Percentiles rank a stretch among this genome's conserved stretches.
phyloP scores from a whole-genome alignment of 2,329 filamentous ascomycete species.

The Aureobasidium sp. region DNA sequence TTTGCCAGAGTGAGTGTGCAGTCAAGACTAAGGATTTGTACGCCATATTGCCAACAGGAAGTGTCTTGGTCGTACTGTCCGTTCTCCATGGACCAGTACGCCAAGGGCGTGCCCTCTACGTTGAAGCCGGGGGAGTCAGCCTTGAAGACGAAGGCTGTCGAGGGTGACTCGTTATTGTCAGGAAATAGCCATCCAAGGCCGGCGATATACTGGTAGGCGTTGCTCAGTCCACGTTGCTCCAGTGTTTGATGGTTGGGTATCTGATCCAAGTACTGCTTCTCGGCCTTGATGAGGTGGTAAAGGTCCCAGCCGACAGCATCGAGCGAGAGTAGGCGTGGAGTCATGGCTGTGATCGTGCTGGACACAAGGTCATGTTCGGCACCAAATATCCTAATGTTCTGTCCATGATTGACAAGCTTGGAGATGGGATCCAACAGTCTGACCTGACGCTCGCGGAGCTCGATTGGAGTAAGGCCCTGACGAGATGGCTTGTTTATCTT shows the following conservation, averaged over 20 bases:
- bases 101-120: neutral
- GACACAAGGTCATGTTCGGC: conserved; percentile 1
- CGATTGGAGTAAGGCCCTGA: neutral
- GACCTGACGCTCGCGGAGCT: neutral
- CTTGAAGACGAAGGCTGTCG: conserved; percentile 6
- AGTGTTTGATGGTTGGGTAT: neutral
- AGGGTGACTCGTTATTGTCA: neutral
- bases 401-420: conserved; percentile 2
- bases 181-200: neutral
- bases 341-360: conserved; percentile 1
- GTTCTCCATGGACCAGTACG: neutral
- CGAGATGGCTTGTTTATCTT: neutral
- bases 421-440: conserved; percentile 10
- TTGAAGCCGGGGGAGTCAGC: neutral
- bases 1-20: neutral
- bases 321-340: neutral
- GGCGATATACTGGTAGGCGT: conserved; percentile 1
- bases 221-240: neutral
- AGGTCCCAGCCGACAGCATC: conserved; percentile 9
- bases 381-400: conserved; percentile 7
- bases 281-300: conserved; percentile 3
- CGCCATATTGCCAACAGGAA: neutral
- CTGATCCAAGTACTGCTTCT: conserved; percentile 9
- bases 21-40: neutral
- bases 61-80: neutral